Percentiles rank a stretch among this genome's conserved stretches.
These are phyloP conservation scores for Lojkania enalia DNA, from an alignment of 2,329 filamentous ascomycete species.

Conservation along the genomic window DNA sequence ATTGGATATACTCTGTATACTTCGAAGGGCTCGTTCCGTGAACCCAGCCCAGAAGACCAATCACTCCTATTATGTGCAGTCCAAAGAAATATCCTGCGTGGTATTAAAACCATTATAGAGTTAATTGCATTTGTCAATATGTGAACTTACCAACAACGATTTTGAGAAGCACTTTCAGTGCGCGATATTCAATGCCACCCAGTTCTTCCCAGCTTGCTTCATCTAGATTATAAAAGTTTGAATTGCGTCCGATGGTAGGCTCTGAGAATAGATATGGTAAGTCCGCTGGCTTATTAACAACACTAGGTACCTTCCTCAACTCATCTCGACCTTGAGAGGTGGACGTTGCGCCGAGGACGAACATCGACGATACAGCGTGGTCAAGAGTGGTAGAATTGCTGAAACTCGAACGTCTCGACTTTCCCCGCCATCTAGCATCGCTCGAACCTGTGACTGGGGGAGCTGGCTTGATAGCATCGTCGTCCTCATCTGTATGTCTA, in stretches of 20 bases:
- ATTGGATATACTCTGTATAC: constrained; percentile 51
- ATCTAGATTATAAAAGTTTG: constrained; percentile 51
- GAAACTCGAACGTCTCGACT: too few species aligned
- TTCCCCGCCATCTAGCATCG: too few species aligned
- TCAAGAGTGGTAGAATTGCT: too few species aligned
- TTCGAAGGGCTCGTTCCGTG: constrained; percentile 41
- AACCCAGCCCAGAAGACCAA: constrained; percentile 54
- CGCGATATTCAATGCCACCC: constrained; percentile 56
- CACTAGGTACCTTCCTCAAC: background rate
- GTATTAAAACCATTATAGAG: too few species aligned
- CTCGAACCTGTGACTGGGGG: too few species aligned
- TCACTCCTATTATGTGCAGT: constrained; percentile 52
- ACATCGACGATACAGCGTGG: too few species aligned
- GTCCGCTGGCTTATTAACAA: constrained; percentile 8
- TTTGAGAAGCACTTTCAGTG: constrained; percentile 53
- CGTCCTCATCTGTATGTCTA: too few species aligned
- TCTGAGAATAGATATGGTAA: constrained; percentile 49
- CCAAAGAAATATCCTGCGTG: constrained; percentile 55
- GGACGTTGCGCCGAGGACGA: constrained; percentile 40
- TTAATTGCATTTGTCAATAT: constrained; percentile 4
- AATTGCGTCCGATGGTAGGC: constrained; percentile 53
- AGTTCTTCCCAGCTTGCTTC: constrained; percentile 48
- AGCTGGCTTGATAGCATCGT: too few species aligned
- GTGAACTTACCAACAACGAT: constrained; percentile 46
- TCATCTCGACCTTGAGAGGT: constrained; percentile 3